Evolutionary conservation across 768 basidiomycete genomes (phyloP), one percentile per base, ranked within the genome.

Genomic region (Mycena metata): DNA sequence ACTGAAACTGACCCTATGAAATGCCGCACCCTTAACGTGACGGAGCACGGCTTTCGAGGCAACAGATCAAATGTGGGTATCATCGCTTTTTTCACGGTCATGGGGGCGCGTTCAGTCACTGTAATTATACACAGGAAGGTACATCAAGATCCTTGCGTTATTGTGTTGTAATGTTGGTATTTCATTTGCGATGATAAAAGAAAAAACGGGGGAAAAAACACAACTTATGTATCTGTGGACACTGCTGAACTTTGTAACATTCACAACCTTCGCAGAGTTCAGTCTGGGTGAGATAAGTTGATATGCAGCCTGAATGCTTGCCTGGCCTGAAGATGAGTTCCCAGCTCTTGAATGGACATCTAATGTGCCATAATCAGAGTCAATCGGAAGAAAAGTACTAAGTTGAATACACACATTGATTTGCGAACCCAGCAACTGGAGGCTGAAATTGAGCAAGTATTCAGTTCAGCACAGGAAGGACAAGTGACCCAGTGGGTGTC

Each of bases 21-120:
- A 43, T 59, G 57, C 57, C 57, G 46, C 57, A 59, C 57, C 57
- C 46, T 59, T 39, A 57, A 57, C 56, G 45, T 42, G 56, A 57
- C 56, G 45, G 56, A 57, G 56, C 45, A 43, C 43, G 43, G 57
- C 57, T 59, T 59, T 59, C 57, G 46, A 59, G 57, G 45, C 57
- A 59, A 59, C 57, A 59, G 57, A 43, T 46, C 42, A 59, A 59
- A 59, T 59, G 57, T 59, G 30, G 57, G 46, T 59, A 59, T 59
- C 57, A 59, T 59, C 43, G 57, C 57, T 59, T 59, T 59, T 59
- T 59, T 59, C 57, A 59, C 57, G 57, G 57, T 59, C 57, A 59
- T 46, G 57, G 57, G 57, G 57, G 57, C 57, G 43, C 57, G 46
- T 59, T 59, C 35, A 46, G n/a, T n/a, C n/a, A n/a, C n/a, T n/a